These are phyloP conservation scores for Galerina marginata DNA, from an alignment of 768 basidiomycete genomes.

Conservation along the genomic window DNA sequence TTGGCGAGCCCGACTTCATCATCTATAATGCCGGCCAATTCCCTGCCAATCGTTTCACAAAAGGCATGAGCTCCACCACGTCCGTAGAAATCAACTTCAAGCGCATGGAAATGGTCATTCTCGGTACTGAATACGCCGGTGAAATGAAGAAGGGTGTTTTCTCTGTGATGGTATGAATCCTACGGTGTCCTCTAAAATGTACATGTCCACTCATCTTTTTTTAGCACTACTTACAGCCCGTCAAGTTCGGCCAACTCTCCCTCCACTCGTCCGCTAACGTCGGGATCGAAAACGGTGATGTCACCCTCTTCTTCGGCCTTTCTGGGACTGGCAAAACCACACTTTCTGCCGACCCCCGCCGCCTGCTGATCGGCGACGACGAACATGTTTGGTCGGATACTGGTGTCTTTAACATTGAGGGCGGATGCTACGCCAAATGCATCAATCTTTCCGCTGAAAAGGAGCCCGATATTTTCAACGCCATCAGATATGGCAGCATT, in stretches of 20 bases:
- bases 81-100: conserved; percentile 99
- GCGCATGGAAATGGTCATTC: conserved; percentile 99
- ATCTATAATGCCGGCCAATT: conserved; percentile 99
- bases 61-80: conserved; percentile 99
- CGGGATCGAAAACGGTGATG: conserved; percentile 85
- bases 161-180: conserved; percentile 82
- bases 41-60: conserved; percentile 99
- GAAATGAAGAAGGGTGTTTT: conserved; percentile 99
- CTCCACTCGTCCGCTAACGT: conserved; percentile 99
- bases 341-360: conserved; percentile 93
- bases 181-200: conserved; percentile 1
- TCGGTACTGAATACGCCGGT: conserved; percentile 96
- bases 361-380: conserved; percentile 96
- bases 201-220: conserved; percentile 21
- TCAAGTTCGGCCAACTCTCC: conserved; percentile 97
- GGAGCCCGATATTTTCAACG: conserved; percentile 97
- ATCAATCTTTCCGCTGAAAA: conserved; percentile 97
- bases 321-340: conserved; percentile 99
- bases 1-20: conserved; percentile 98
- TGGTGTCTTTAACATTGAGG: conserved; percentile 99
- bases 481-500: conserved; percentile 94
- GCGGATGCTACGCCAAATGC: conserved; percentile 98
- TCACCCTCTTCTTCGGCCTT: conserved; percentile 98
- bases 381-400: conserved; percentile 99
- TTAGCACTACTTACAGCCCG: conserved; percentile 95